These are phyloP conservation scores for Magnusiomyces fungicola DNA, from an alignment of 1,139 yeast species.

Conservation along the genomic window DNA sequence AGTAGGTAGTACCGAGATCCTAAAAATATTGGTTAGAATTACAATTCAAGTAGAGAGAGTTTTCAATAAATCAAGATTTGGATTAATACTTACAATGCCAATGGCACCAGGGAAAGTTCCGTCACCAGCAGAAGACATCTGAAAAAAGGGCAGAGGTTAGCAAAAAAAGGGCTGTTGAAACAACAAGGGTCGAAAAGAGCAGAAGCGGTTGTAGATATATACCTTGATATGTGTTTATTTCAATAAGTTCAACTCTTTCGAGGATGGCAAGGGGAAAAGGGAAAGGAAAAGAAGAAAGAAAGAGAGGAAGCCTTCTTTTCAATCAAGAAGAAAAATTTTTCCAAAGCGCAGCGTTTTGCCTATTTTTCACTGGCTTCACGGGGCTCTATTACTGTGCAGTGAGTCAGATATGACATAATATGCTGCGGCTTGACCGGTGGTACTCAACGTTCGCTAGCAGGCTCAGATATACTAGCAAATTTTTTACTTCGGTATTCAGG, in stretches of 20 bases:
- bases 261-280: background rate
- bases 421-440: too few relatives aligned
- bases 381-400: background rate
- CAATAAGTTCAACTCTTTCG: background rate
- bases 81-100: too few relatives aligned
- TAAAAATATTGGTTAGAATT: too few relatives aligned
- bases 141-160: background rate
- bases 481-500: too few relatives aligned
- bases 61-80: too few relatives aligned
- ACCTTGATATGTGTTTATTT: conserved; percentile 4
- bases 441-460: too few relatives aligned
- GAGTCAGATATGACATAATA: too few relatives aligned
- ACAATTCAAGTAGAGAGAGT: too few relatives aligned
- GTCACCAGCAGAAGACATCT: conserved; percentile 39
- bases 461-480: too few relatives aligned
- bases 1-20: conserved; percentile 5
- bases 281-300: background rate
- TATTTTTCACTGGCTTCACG: background rate
- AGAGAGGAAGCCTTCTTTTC: background rate
- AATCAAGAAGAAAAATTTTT: background rate
- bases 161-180: too few relatives aligned
- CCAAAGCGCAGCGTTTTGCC: background rate
- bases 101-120: conserved; percentile 99
- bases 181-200: too few relatives aligned
- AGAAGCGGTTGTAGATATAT: background rate